Evolutionary conservation across 2,329 filamentous ascomycete species (phyloP).

Genomic region (Nemania serpens): DNA sequence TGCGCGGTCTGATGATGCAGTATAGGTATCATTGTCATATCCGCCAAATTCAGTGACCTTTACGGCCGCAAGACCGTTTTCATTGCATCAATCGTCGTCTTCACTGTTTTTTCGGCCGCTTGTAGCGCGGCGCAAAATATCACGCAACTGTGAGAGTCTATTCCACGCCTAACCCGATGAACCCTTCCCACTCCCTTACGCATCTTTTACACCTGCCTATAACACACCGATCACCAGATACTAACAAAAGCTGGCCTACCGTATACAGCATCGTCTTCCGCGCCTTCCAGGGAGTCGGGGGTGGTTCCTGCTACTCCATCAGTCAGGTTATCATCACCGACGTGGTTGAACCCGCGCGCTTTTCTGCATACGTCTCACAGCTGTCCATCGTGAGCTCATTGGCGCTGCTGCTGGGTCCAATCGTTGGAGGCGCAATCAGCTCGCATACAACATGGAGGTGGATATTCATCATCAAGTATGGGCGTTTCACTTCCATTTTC

Average conservation of each 20-base stretch:
- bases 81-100: slow-evolving; percentile 65
- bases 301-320: slow-evolving; percentile 23
- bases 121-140: slow-evolving; percentile 69
- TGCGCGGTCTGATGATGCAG: neutral
- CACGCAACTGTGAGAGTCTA: slow-evolving; percentile 65
- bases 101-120: slow-evolving; percentile 66
- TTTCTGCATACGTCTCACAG: slow-evolving; percentile 7
- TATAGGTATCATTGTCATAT: slow-evolving; percentile 48
- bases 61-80: slow-evolving; percentile 63
- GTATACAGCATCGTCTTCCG: slow-evolving; percentile 6
- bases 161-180: too few species aligned
- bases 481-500: neutral
- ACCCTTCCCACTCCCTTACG: neutral
- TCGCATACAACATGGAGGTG: slow-evolving; percentile 29
- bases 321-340: slow-evolving; percentile 23
- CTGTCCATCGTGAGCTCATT: slow-evolving; percentile 14
- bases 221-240: too few species aligned
- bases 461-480: slow-evolving; percentile 34
- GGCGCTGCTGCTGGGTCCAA: slow-evolving; percentile 24
- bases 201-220: too few species aligned
- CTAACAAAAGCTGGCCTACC: too few species aligned
- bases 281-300: slow-evolving; percentile 19
- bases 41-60: slow-evolving; percentile 71
- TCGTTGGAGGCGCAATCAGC: slow-evolving; percentile 29
- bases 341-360: slow-evolving; percentile 21